Percentiles rank a stretch among this genome's conserved stretches.
Evolutionary conservation across 129 eudicot species (phyloP).

Genomic region (Arctium lappa): DNA sequence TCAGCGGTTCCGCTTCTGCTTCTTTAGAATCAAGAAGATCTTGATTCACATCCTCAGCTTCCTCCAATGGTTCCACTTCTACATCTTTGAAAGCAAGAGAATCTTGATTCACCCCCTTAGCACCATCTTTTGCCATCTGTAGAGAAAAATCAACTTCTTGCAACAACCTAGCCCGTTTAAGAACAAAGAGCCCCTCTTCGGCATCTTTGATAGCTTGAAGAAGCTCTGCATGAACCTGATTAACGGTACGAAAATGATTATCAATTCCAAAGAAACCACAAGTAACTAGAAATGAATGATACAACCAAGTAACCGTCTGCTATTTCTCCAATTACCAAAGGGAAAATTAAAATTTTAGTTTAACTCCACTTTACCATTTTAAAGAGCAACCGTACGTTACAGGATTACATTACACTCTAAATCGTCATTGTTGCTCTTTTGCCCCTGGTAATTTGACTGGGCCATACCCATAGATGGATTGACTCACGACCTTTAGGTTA

Average conservation of each 20-base stretch:
- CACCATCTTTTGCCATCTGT: constrained; percentile 22
- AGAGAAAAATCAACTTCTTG: constrained; percentile 62
- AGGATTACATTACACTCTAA: too few relatives aligned
- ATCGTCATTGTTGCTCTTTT: too few relatives aligned
- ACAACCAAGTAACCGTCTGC: background rate
- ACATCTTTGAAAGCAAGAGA: constrained; percentile 43
- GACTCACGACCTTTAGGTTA: too few relatives aligned
- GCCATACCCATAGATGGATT: too few relatives aligned
- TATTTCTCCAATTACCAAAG: background rate
- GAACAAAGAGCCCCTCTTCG: constrained; percentile 80
- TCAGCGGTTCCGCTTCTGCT: constrained; percentile 47
- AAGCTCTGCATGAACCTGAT: constrained; percentile 79
- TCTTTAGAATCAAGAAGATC: constrained; percentile 46
- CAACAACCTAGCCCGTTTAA: constrained; percentile 78
- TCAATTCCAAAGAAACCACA: background rate
- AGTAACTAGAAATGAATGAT: background rate
- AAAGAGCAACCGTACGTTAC: too few relatives aligned
- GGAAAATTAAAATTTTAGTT: too few relatives aligned
- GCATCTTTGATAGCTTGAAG: constrained; percentile 82
- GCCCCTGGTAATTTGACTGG: too few relatives aligned
- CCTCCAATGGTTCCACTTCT: constrained; percentile 52
- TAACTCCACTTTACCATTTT: too few relatives aligned
- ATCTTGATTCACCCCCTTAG: constrained; percentile 41
- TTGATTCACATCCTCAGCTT: constrained; percentile 38
- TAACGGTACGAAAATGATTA: background rate